Evolutionary conservation across 257 asterid species (phyloP), one percentile per base, ranked within the genome.

Genomic region (Apocynum venetum): DNA sequence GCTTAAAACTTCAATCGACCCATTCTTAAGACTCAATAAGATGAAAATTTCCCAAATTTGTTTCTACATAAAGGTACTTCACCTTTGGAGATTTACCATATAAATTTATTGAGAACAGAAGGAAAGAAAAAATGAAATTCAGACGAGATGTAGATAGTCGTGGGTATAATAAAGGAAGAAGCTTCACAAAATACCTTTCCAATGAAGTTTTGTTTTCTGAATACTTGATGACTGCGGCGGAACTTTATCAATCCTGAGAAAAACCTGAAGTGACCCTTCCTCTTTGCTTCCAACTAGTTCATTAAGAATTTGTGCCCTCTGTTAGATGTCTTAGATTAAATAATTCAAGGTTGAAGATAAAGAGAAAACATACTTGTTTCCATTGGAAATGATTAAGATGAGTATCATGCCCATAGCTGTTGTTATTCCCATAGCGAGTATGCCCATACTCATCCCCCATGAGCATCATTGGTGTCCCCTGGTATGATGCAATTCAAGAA

Each of bases 361-460:
- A 73, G 76, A 9, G 57, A 73, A 31, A 71, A 75, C 92, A 79
- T 89, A 95, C 99, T 73, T 83, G 96, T 75, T 83, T 86, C 99
- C 99, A 95, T 78, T 88, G 99, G 89, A 95, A 93, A 86, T 93
- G 83, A 82, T 95, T 95, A 76, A 91, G 87, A 59, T 97, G 85
- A 83, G 81, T 93, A 80, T 95, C 99, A 83, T 93, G 98, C 75
- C 99, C 99, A 75, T 95, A 95, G 78, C 99, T 95, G 87, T 95
- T 95, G 84, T 95, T 95, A 81, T 95, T 95, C 79, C 98, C 99
- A 73, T 81, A 81, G 73, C 99, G 97, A 77, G 98, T 95, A 80
- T 95, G 99, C 20, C 87, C 99, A 80, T 95, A 95, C 81, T 95
- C 99, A 89, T 95, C 99, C 79, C 98, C 99, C 99, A 93, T 93